Evolutionary conservation across 169 alveolate species (phyloP).

Genomic region (Cryptosporidium meleagridis): DNA sequence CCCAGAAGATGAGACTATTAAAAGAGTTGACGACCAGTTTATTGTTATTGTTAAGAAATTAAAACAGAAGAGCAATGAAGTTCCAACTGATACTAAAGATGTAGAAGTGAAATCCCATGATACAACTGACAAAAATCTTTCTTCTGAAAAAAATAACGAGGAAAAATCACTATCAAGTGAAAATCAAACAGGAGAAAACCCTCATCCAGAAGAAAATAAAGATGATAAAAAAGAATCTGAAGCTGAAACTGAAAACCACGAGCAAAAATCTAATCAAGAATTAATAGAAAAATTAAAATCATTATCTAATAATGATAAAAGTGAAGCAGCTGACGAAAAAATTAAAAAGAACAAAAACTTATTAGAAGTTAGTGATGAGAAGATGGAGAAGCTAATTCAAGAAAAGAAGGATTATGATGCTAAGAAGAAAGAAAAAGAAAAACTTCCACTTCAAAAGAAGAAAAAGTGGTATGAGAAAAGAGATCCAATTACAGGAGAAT

Average conservation of each 20-base stretch:
- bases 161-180: neutral
- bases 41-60: conserved; percentile 13
- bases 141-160: neutral
- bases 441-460: conserved; percentile 23
- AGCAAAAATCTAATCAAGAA: conserved; percentile 19
- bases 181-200: neutral
- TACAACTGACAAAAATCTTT: neutral
- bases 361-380: conserved; percentile 6
- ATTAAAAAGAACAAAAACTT: conserved; percentile 1
- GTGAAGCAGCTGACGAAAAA: neutral
- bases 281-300: conserved; percentile 54
- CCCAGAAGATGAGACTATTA: neutral
- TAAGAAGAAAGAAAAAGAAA: conserved; percentile 12
- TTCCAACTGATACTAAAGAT: conserved; percentile 27
- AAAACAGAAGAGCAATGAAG: neutral
- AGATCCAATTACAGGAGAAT: conserved; percentile 69
- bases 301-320: neutral
- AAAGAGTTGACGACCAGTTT: conserved; percentile 10
- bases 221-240: neutral
- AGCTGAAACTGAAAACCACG: neutral
- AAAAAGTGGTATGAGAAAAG: conserved; percentile 67
- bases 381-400: conserved; percentile 24
- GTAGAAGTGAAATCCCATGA: conserved; percentile 4
- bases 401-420: conserved; percentile 55
- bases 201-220: neutral